Evolutionary conservation across 106 monocot species (phyloP).

Genomic region (Chionographis japonica): DNA sequence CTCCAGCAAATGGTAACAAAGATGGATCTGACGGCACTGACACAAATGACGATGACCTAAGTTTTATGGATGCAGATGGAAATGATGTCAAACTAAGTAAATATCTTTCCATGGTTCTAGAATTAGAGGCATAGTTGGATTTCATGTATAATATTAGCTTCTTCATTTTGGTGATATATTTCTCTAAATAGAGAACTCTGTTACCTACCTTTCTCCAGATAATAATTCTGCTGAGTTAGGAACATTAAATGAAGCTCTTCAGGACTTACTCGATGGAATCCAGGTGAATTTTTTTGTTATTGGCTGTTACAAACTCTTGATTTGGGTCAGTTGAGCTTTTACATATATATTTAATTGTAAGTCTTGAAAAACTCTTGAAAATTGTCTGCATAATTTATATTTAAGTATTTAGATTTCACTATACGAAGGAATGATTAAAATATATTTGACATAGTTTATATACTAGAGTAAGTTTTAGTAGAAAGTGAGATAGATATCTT

Average conservation of each 20-base stretch:
- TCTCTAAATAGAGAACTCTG: background rate
- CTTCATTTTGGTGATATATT: background rate
- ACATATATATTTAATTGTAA: background rate
- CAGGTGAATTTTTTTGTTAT: slow-evolving; percentile 54
- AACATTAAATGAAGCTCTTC: slow-evolving; percentile 93
- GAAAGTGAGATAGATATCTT: too few species aligned
- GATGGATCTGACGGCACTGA: slow-evolving; percentile 30
- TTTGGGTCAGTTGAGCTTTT: background rate
- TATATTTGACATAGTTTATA: too few species aligned
- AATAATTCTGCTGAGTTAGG: slow-evolving; percentile 60
- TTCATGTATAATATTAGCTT: background rate
- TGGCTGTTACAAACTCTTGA: background rate
- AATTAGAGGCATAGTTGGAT: background rate
- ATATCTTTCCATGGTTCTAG: slow-evolving; percentile 14
- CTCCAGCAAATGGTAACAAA: slow-evolving; percentile 37
- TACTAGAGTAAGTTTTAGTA: too few species aligned
- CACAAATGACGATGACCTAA: slow-evolving; percentile 64
- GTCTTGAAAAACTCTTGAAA: too few species aligned
- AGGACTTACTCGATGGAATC: slow-evolving; percentile 96
- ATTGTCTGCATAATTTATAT: too few species aligned
- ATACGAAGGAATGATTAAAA: too few species aligned
- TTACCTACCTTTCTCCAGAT: slow-evolving; percentile 26
- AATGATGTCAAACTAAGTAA: slow-evolving; percentile 64
- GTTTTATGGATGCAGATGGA: slow-evolving; percentile 84
- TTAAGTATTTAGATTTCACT: too few species aligned